A percentile compares a stretch with the other conserved stretches of the same genome.
phyloP scores from a whole-genome alignment of 306 rosid genomes.

The Cucurbita maxima region DNA sequence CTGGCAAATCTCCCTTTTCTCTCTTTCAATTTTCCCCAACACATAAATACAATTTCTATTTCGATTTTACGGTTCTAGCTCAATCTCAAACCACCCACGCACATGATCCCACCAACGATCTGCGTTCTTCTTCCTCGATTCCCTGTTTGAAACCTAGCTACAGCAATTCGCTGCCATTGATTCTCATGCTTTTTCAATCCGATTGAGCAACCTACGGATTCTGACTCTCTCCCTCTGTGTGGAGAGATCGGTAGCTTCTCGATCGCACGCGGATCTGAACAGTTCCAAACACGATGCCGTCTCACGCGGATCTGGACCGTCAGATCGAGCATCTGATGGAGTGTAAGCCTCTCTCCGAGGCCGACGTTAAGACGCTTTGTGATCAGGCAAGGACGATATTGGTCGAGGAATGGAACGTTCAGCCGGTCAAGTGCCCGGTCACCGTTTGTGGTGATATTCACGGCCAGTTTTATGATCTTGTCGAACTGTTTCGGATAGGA shows the following conservation, averaged over 20 bases:
- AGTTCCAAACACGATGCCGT: slow-evolving; percentile 23
- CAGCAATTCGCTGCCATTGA: not conserved
- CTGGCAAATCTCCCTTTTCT: not conserved
- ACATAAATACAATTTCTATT: not conserved
- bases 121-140: not conserved
- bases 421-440: slow-evolving; percentile 70
- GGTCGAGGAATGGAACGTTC: slow-evolving; percentile 68
- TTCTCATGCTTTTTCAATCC: not conserved
- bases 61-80: not conserved
- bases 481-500: slow-evolving; percentile 61
- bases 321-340: slow-evolving; percentile 54
- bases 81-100: not conserved
- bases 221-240: not conserved
- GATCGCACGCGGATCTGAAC: slow-evolving; percentile 13
- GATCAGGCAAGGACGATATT: slow-evolving; percentile 51
- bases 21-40: not conserved
- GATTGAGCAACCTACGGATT: not conserved
- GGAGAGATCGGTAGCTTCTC: not conserved
- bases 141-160: not conserved
- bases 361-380: slow-evolving; percentile 45
- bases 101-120: not conserved
- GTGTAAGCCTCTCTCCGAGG: slow-evolving; percentile 37
- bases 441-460: slow-evolving; percentile 69
- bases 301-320: slow-evolving; percentile 54
- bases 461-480: slow-evolving; percentile 67